Conservation (phyloP, 257 asterid species). For the Echites panduratus region DNA sequence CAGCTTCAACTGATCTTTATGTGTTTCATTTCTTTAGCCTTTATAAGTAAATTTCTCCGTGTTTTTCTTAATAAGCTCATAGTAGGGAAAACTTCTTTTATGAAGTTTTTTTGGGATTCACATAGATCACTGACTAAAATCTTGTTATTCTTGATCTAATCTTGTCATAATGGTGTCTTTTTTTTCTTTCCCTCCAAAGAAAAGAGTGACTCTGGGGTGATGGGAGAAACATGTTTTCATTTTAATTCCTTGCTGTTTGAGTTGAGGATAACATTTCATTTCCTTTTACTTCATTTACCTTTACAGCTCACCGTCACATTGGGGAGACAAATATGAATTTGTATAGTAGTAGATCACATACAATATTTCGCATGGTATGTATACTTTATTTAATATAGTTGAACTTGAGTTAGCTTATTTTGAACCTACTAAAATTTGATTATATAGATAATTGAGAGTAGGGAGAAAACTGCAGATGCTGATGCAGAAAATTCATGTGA, state of each 20-base stretch:
- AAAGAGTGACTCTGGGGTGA: not conserved
- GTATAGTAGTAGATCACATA: conserved; percentile 93
- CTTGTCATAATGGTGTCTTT: not conserved
- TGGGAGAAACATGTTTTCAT: not conserved
- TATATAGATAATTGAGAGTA: conserved; percentile 81
- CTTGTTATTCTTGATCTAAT: not conserved
- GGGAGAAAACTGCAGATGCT: conserved; percentile 62
- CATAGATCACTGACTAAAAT: not conserved
- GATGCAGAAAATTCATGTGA: conserved; percentile 68
- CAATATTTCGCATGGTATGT: conserved; percentile 95
- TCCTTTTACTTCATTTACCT: conserved; percentile 12
- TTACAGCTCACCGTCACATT: conserved; percentile 89
- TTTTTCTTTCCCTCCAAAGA: too few species aligned
- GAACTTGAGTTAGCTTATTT: conserved; percentile 2
- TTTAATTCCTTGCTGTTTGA: too few species aligned
- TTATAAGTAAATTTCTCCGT: too few species aligned
- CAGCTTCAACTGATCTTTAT: not conserved
- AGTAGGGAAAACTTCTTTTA: too few species aligned
- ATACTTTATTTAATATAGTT: conserved; percentile 13
- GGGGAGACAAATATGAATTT: conserved; percentile 98
- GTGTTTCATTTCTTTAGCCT: too few species aligned
- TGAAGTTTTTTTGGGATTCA: too few species aligned
- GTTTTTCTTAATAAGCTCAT: too few species aligned
- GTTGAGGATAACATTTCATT: conserved; percentile 5
- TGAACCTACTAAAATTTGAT: conserved; percentile 11